phyloP scores from a whole-genome alignment of 805 yeast species.

The Dipodascus albidus region DNA sequence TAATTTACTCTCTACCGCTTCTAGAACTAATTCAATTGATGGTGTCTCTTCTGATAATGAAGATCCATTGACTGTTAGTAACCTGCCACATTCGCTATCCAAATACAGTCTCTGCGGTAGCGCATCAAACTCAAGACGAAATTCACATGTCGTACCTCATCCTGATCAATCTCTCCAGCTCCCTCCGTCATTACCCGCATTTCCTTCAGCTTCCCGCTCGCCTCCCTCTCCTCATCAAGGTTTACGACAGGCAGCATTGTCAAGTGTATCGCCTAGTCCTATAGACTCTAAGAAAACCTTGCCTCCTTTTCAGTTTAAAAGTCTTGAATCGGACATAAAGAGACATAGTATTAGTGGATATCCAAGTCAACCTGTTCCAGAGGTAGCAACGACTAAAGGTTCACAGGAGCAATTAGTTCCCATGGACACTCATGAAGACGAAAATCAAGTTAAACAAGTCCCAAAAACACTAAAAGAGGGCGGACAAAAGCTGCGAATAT shows the following conservation, averaged over 20 bases:
- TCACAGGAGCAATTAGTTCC: neutral
- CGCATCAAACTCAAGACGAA: constrained; percentile 15
- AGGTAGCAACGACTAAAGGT: neutral
- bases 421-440: neutral
- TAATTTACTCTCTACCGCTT: constrained; percentile 4
- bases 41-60: constrained; percentile 18
- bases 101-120: constrained; percentile 16
- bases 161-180: constrained; percentile 3
- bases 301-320: constrained; percentile 3
- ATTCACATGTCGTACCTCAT: constrained; percentile 10
- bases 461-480: neutral
- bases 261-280: neutral
- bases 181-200: neutral
- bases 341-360: constrained; percentile 9
- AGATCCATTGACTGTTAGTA: constrained; percentile 15
- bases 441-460: neutral
- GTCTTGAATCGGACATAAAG: neutral
- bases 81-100: constrained; percentile 11
- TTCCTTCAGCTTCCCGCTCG: neutral
- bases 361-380: constrained; percentile 4
- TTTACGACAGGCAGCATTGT: neutral
- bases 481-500: constrained; percentile 13
- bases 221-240: neutral
- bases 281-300: constrained; percentile 3
- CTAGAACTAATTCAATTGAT: constrained; percentile 15